Evolutionary conservation across 164 flowering plant genomes (phyloP).

Genomic region (Paratinospora sagittata): DNA sequence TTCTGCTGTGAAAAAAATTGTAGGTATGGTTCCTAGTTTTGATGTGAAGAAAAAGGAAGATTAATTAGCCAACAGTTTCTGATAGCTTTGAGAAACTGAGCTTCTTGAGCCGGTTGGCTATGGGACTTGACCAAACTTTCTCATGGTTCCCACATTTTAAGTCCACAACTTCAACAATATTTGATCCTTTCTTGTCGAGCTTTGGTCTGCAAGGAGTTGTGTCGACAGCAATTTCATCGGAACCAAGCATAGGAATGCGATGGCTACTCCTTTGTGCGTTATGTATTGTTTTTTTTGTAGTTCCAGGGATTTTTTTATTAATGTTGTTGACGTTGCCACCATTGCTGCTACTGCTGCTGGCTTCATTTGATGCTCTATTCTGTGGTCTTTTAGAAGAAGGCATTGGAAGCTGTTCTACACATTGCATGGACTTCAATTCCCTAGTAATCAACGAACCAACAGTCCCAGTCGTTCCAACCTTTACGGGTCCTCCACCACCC

Average conservation of each 20-base stretch:
- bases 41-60: slow-evolving; percentile 30
- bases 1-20: slow-evolving; percentile 31
- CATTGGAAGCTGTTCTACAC: not conserved
- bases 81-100: slow-evolving; percentile 82
- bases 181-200: slow-evolving; percentile 19
- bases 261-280: not conserved
- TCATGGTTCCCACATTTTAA: slow-evolving; percentile 59
- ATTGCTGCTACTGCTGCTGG: not conserved
- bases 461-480: not conserved
- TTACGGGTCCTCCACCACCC: not conserved
- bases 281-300: not conserved
- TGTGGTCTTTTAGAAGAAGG: not conserved
- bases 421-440: not conserved
- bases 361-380: not conserved
- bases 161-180: slow-evolving; percentile 72
- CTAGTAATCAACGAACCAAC: not conserved
- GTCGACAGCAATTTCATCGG: not conserved
- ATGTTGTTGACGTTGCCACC: not conserved
- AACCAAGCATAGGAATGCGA: slow-evolving; percentile 1
- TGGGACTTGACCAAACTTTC: slow-evolving; percentile 48
- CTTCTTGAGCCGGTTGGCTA: slow-evolving; percentile 53
- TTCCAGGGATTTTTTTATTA: not conserved
- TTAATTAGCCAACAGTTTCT: slow-evolving; percentile 40
- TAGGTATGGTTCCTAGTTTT: slow-evolving; percentile 29
- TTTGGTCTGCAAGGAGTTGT: not conserved